Evolutionary conservation across 78 protist species (phyloP).

Genomic region (Dictyostelium citrinum): DNA sequence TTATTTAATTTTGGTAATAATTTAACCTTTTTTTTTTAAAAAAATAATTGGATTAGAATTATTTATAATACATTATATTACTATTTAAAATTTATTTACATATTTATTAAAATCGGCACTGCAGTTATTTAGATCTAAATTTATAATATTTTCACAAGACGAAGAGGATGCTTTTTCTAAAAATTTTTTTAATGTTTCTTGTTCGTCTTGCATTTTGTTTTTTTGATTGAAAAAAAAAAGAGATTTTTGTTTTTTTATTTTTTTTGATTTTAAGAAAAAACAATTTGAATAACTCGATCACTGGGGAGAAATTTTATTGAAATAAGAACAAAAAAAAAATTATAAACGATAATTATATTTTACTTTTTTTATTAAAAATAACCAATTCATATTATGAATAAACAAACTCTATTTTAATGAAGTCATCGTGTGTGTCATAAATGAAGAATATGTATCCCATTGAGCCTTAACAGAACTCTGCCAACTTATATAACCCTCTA

Average conservation of each 20-base stretch:
- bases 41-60: too few relatives aligned
- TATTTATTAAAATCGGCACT: neutral
- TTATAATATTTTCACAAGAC: neutral
- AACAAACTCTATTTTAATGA: neutral
- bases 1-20: neutral
- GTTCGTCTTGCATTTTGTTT: neutral
- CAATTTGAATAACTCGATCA: neutral
- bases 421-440: slow-evolving; percentile 27
- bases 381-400: neutral
- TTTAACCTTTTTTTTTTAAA: neutral
- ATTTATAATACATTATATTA: too few relatives aligned
- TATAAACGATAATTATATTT: neutral
- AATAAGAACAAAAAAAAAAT: neutral
- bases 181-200: neutral
- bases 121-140: slow-evolving; percentile 5
- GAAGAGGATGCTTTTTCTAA: neutral
- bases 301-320: too few relatives aligned
- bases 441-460: slow-evolving; percentile 15
- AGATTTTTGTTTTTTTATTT: neutral
- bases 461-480: neutral
- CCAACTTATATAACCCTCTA: neutral
- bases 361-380: neutral
- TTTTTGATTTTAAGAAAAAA: neutral
- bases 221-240: too few relatives aligned
- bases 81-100: too few relatives aligned